phyloP scores from a whole-genome alignment of 2,329 filamentous ascomycete genomes.

The Aureobasidium melanogenum region DNA sequence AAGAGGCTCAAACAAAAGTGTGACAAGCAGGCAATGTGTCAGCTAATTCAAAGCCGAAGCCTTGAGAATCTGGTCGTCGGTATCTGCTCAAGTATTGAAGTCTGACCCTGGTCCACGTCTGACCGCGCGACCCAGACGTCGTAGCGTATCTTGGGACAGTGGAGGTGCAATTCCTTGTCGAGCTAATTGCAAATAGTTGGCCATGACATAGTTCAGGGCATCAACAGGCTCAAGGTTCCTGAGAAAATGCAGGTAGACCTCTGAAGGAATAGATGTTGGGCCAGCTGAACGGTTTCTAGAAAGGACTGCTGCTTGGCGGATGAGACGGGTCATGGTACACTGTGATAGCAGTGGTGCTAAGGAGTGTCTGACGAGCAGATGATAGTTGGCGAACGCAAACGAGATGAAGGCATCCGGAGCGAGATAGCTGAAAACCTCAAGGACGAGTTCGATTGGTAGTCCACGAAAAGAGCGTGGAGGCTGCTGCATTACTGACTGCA shows the following conservation, averaged over 20 bases:
- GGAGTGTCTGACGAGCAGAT: slow-evolving; percentile 31
- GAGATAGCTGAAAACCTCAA: slow-evolving; percentile 36
- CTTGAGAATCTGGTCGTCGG: background rate
- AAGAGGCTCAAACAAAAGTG: background rate
- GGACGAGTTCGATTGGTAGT: slow-evolving; percentile 39
- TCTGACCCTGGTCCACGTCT: background rate
- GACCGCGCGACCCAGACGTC: slow-evolving; percentile 20
- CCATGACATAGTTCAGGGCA: slow-evolving; percentile 30
- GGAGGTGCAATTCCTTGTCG: slow-evolving; percentile 27
- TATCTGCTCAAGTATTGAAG: background rate
- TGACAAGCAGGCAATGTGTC: background rate
- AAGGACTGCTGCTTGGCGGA: background rate
- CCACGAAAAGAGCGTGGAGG: slow-evolving; percentile 28
- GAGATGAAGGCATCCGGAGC: slow-evolving; percentile 34
- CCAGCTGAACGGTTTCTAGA: slow-evolving; percentile 23
- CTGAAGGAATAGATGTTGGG: slow-evolving; percentile 28
- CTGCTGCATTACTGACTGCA: background rate
- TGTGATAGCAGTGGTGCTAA: slow-evolving; percentile 27
- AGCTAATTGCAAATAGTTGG: slow-evolving; percentile 27
- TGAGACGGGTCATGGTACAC: slow-evolving; percentile 17
- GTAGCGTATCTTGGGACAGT: slow-evolving; percentile 20
- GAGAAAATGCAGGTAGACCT: slow-evolving; percentile 34
- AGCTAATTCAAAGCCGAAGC: background rate
- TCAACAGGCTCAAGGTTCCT: slow-evolving; percentile 28
- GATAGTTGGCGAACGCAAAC: slow-evolving; percentile 39